A percentile compares a stretch with the other conserved stretches of the same genome.
phyloP scores from a whole-genome alignment of 495 filamentous ascomycete genomes.

The Neurospora cerealis region DNA sequence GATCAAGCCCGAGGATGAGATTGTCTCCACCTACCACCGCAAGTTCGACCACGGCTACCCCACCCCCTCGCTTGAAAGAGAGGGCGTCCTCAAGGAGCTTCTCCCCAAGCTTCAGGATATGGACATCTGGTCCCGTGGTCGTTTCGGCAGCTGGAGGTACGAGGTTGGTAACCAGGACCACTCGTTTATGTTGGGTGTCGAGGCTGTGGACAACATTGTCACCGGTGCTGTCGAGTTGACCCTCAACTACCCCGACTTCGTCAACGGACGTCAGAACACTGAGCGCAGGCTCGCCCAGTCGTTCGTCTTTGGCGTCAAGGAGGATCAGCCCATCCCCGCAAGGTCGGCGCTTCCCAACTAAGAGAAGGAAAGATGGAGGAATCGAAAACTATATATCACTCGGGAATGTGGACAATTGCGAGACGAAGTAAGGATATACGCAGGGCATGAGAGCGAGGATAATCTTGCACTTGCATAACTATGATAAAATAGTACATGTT shows the following conservation, averaged over 20 bases:
- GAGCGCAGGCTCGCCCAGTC: slow-evolving; percentile 83
- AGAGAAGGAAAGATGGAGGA: background rate
- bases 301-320: slow-evolving; percentile 14
- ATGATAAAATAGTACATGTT: background rate
- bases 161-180: slow-evolving; percentile 95
- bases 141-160: slow-evolving; percentile 97
- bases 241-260: slow-evolving; percentile 97
- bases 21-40: slow-evolving; percentile 97
- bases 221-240: slow-evolving; percentile 92
- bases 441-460: background rate
- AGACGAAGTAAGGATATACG: background rate
- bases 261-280: slow-evolving; percentile 80
- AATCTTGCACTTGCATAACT: background rate
- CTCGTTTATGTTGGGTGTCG: slow-evolving; percentile 96
- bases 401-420: background rate
- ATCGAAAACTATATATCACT: background rate
- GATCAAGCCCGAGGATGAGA: slow-evolving; percentile 82
- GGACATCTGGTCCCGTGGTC: slow-evolving; percentile 91
- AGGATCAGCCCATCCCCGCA: slow-evolving; percentile 24
- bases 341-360: slow-evolving; percentile 3
- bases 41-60: slow-evolving; percentile 99
- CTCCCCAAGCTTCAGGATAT: slow-evolving; percentile 83
- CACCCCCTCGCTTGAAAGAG: slow-evolving; percentile 88
- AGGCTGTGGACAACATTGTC: slow-evolving; percentile 92
- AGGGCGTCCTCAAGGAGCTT: slow-evolving; percentile 84